Evolutionary conservation across 169 alveolate genomes (phyloP), one percentile per base, ranked within the genome.

Genomic region (Miamiensis avidus): DNA sequence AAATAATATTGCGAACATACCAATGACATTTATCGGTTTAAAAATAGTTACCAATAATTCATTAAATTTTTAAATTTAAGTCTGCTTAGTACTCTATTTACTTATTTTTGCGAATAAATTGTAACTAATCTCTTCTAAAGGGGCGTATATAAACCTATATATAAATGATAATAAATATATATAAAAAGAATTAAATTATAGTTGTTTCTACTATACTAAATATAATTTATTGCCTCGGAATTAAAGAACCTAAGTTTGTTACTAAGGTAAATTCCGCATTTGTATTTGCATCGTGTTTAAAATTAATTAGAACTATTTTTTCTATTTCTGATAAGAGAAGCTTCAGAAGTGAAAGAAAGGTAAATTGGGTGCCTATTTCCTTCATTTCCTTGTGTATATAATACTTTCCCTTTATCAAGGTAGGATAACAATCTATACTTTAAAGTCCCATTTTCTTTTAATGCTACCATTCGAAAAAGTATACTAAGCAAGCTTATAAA

Each of bases 191-290:
- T n/a, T n/a, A n/a, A n/a, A n/a, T n/a, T n/a, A n/a, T n/a, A n/a
- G n/a, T n/a, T n/a, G n/a, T n/a, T n/a, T n/a, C n/a, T n/a, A n/a
- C n/a, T n/a, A n/a, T n/a, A n/a, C n/a, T n/a, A n/a, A n/a, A n/a
- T n/a, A n/a, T n/a, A n/a, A n/a, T n/a, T n/a, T n/a, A n/a, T n/a
- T n/a, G n/a, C n/a, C n/a, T n/a, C 29, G 86, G 86, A n/a, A 82
- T 31, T 26, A 72, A 30, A 1, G 86, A 65, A 31, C 86, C 86
- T 16, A 82, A 69, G 32, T 82, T 30, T 30, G 75, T 30, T 25
- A 82, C 73, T 72, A 82, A 72, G 1, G 86, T 72, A 82, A 31
- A 82, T 33, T 82, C 86, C 31, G 79, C 86, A 49, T 49, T 49
- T 69, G 78, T 31, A 4, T 65, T 30, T 32, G 76, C 76, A 4